Conservation (phyloP, 2,329 filamentous ascomycete species). For the Trichoderma gracile region DNA sequence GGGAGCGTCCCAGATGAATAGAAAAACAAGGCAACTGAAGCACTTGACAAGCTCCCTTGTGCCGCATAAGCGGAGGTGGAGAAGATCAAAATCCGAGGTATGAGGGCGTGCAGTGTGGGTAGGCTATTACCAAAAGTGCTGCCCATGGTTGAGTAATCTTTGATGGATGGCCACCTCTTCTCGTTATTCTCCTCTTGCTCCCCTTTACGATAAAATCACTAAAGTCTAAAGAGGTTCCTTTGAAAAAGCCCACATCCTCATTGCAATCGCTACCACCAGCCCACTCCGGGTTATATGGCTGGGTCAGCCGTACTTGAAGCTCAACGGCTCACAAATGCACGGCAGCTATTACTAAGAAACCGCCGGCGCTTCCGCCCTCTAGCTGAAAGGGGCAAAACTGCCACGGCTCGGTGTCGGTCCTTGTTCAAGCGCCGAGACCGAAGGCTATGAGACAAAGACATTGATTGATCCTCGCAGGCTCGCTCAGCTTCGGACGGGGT, state of each 20-base stretch:
- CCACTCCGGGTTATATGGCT: not conserved
- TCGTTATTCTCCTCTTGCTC: no score
- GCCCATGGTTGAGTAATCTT: not conserved
- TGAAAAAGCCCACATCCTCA: not conserved
- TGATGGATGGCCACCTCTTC: not conserved
- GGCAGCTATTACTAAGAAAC: slow-evolving; percentile 9
- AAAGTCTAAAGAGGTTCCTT: no score
- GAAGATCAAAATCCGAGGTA: slow-evolving; percentile 10
- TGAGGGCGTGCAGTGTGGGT: not conserved
- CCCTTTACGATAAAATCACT: no score
- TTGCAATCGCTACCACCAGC: not conserved
- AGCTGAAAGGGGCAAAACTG: slow-evolving; percentile 14
- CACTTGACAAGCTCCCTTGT: not conserved
- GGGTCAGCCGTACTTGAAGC: not conserved
- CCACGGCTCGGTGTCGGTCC: slow-evolving; percentile 6
- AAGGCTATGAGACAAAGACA: not conserved
- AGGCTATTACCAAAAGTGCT: not conserved
- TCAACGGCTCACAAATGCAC: not conserved
- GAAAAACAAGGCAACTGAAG: not conserved
- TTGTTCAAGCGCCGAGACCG: slow-evolving; percentile 14
- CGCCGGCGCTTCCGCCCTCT: slow-evolving; percentile 1
- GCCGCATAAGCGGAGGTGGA: slow-evolving; percentile 9
- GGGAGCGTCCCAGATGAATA: not conserved
- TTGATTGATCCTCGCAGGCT: slow-evolving; percentile 18
- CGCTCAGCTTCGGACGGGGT: slow-evolving; percentile 10